Conservation (phyloP, 306 rosid genomes). For the Lupinus albus region DNA sequence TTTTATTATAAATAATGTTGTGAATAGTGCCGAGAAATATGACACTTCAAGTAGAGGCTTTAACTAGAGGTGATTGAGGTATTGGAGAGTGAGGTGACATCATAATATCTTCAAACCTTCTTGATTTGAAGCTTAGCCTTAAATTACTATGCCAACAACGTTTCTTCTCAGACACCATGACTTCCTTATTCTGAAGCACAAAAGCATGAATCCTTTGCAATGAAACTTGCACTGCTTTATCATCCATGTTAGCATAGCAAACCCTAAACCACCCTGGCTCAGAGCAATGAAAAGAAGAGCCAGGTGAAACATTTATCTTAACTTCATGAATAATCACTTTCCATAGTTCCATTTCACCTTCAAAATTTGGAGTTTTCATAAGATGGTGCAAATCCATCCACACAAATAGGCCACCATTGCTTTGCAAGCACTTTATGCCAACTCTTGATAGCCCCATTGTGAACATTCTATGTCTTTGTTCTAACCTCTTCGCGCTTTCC, state of each 20-base stretch:
- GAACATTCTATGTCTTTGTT: slow-evolving; percentile 47
- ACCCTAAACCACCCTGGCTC: slow-evolving; percentile 94
- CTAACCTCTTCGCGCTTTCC: slow-evolving; percentile 53
- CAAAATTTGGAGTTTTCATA: slow-evolving; percentile 52
- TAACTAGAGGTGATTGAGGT: slow-evolving; percentile 74
- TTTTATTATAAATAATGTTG: too few species aligned
- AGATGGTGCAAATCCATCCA: slow-evolving; percentile 84
- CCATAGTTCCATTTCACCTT: slow-evolving; percentile 75
- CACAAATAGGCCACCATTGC: slow-evolving; percentile 75
- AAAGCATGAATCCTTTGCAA: slow-evolving; percentile 61
- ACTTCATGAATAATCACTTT: slow-evolving; percentile 64
- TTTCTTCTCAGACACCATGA: slow-evolving; percentile 47
- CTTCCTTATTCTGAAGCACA: slow-evolving; percentile 56
- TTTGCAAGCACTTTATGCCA: slow-evolving; percentile 59
- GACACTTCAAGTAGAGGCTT: slow-evolving; percentile 44
- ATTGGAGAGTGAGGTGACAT: slow-evolving; percentile 82
- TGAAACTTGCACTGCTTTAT: slow-evolving; percentile 60
- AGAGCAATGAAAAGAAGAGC: slow-evolving; percentile 76
- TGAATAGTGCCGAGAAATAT: not conserved
- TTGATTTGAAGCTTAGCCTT: slow-evolving; percentile 56
- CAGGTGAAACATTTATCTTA: slow-evolving; percentile 89
- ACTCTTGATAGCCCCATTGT: slow-evolving; percentile 53
- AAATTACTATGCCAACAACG: slow-evolving; percentile 59
- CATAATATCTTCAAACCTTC: slow-evolving; percentile 60
- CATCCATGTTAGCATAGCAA: slow-evolving; percentile 89